These are phyloP conservation scores for Jatropha multifida DNA, from an alignment of 441 rosid species.

Conservation along the genomic window DNA sequence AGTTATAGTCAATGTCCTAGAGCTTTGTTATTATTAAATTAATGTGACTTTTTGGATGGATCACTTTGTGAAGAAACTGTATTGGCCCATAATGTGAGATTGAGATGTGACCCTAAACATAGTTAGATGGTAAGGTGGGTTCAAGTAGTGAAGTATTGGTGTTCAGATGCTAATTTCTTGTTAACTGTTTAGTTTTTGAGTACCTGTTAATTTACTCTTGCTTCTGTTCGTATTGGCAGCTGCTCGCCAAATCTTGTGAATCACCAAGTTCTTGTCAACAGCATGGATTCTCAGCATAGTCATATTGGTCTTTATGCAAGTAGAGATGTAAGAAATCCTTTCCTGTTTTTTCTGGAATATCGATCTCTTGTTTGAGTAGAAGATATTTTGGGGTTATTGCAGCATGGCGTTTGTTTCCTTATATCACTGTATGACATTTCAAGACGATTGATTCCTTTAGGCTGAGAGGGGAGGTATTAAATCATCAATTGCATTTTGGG, in stretches of 20 bases:
- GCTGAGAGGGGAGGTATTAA: background rate
- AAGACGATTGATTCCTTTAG: background rate
- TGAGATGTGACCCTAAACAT: too few relatives aligned
- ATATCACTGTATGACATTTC: background rate
- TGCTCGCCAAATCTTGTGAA: conserved; percentile 84
- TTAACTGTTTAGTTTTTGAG: background rate
- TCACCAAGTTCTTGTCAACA: conserved; percentile 82
- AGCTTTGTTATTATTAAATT: background rate
- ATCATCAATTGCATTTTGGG: background rate
- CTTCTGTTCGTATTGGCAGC: conserved; percentile 41
- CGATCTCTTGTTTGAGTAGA: background rate
- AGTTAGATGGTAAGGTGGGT: background rate
- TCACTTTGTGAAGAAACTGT: conserved; percentile 4
- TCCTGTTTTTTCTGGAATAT: conserved; percentile 3
- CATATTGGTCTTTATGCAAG: conserved; percentile 94
- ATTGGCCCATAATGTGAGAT: background rate
- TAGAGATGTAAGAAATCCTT: conserved; percentile 65
- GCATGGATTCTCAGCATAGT: conserved; percentile 80
- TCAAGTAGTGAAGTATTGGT: background rate
- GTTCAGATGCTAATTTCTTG: background rate
- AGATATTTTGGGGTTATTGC: background rate
- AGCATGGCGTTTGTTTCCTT: conserved; percentile 1
- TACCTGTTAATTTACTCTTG: conserved; percentile 21
- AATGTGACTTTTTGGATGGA: background rate
- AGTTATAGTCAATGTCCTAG: background rate